These are phyloP conservation scores for Clarireedia paspali DNA, from an alignment of 2,329 filamentous ascomycete genomes.

Conservation along the genomic window DNA sequence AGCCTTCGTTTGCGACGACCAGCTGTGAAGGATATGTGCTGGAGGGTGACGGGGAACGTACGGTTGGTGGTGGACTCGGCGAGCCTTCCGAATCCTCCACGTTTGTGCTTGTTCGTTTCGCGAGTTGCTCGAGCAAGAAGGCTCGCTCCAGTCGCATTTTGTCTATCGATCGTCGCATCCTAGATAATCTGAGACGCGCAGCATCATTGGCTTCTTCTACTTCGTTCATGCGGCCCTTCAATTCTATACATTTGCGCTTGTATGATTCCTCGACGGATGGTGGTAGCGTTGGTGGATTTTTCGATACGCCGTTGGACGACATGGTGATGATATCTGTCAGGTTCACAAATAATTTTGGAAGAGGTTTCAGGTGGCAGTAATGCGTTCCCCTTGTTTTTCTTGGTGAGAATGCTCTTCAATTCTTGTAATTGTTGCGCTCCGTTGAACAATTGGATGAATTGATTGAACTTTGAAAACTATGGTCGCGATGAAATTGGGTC, in stretches of 20 bases:
- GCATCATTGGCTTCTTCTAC: slow-evolving; percentile 88
- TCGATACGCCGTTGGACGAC: slow-evolving; percentile 8
- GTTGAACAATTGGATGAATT: neutral
- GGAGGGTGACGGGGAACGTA: slow-evolving; percentile 36
- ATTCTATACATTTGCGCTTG: slow-evolving; percentile 89
- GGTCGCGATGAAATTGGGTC: neutral
- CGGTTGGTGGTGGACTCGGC: slow-evolving; percentile 71
- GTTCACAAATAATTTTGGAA: neutral
- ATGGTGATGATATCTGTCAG: neutral
- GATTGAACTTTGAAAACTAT: neutral
- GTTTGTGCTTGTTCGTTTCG: slow-evolving; percentile 65
- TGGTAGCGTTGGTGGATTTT: slow-evolving; percentile 55
- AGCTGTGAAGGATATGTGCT: slow-evolving; percentile 9
- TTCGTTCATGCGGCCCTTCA: slow-evolving; percentile 85
- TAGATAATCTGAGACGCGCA: slow-evolving; percentile 67
- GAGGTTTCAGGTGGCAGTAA: neutral
- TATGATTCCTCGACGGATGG: slow-evolving; percentile 95
- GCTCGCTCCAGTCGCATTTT: slow-evolving; percentile 86
- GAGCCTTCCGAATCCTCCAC: slow-evolving; percentile 74
- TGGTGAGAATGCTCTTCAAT: neutral
- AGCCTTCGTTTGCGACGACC: slow-evolving; percentile 10
- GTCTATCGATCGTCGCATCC: slow-evolving; percentile 77
- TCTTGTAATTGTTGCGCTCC: neutral
- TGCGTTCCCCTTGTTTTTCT: neutral
- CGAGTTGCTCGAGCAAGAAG: slow-evolving; percentile 64